Conservation (phyloP, 345 rosid species). For the Bruguiera sexangula region DNA sequence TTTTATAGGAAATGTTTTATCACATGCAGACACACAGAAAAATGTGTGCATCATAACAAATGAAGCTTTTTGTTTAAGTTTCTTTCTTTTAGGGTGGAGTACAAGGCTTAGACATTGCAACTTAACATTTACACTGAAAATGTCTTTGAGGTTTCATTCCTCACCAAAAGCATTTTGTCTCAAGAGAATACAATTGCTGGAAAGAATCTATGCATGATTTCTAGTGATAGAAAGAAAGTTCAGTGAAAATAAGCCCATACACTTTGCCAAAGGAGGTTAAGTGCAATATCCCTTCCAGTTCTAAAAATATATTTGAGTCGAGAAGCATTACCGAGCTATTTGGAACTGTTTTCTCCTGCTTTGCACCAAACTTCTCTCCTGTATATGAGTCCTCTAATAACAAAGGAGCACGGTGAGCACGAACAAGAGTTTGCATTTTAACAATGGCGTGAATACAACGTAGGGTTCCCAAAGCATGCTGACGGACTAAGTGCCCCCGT, state of each 20-base stretch:
- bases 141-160: neutral
- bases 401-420: constrained; percentile 57
- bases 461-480: constrained; percentile 77
- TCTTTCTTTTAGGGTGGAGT: neutral
- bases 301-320: constrained; percentile 3
- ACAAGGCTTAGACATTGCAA: neutral
- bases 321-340: constrained; percentile 38
- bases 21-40: too few species aligned
- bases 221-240: neutral
- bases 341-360: constrained; percentile 31
- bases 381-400: constrained; percentile 27
- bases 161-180: neutral
- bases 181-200: neutral
- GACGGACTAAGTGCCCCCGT: constrained; percentile 89
- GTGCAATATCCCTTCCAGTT: too few species aligned
- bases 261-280: neutral
- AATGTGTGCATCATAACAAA: too few species aligned
- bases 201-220: too few species aligned
- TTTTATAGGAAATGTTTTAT: too few species aligned
- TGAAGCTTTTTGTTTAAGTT: neutral
- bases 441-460: constrained; percentile 85
- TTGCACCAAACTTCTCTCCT: constrained; percentile 20
- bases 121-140: neutral
- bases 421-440: constrained; percentile 86
- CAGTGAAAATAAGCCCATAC: neutral